A percentile compares a stretch with the other conserved stretches of the same genome.
phyloP scores from a whole-genome alignment of 2,329 filamentous ascomycete species.

The Stemphylium vesicarium region DNA sequence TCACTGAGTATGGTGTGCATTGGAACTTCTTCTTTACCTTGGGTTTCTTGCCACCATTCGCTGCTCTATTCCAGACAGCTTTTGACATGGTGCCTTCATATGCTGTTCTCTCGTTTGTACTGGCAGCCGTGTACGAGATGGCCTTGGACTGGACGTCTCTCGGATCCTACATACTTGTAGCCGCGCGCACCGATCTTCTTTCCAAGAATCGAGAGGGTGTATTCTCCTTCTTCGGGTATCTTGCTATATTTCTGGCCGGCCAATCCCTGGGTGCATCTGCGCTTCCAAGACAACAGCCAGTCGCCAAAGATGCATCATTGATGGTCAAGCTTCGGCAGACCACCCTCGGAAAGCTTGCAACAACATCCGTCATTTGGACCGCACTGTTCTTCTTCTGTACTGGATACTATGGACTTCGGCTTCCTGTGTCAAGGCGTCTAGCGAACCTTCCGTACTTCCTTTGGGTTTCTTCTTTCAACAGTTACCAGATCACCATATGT shows the following conservation, averaged over 20 bases:
- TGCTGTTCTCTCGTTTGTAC: constrained; percentile 72
- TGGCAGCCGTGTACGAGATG: constrained; percentile 75
- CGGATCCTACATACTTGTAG: constrained; percentile 81
- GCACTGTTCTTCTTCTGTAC: constrained; percentile 73
- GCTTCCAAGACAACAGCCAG: constrained; percentile 64
- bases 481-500: constrained; percentile 78
- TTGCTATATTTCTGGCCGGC: constrained; percentile 92
- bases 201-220: constrained; percentile 94
- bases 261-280: constrained; percentile 82
- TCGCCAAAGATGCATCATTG: constrained; percentile 52
- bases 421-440: constrained; percentile 82
- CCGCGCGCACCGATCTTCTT: constrained; percentile 77
- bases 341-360: constrained; percentile 67
- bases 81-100: constrained; percentile 77
- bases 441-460: constrained; percentile 93
- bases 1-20: constrained; percentile 96
- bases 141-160: constrained; percentile 75
- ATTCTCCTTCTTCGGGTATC: constrained; percentile 92
- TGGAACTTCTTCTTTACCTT: constrained; percentile 99
- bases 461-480: constrained; percentile 93
- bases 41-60: constrained; percentile 84
- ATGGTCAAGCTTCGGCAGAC: constrained; percentile 59
- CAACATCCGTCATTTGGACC: constrained; percentile 72
- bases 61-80: constrained; percentile 79
- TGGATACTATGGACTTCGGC: constrained; percentile 67